Evolutionary conservation across 345 rosid species (phyloP), one percentile per base, ranked within the genome.

Genomic region (Populus simonii): DNA sequence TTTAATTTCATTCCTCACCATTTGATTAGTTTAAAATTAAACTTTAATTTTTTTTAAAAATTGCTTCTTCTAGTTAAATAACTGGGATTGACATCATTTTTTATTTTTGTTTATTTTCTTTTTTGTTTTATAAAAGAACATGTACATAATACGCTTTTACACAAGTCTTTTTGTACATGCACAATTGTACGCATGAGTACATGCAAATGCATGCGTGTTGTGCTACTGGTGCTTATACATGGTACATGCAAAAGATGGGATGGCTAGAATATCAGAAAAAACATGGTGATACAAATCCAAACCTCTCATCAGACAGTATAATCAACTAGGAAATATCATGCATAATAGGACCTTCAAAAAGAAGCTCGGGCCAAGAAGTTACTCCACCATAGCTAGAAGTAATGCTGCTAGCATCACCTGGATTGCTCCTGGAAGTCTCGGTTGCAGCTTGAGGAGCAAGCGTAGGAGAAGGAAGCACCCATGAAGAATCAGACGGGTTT

Each of bases 301-400:
- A 73, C 59, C 78, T 35, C 67, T 61, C 12, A 70, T 43, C 5
- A 3, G 53, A 36, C 67, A 16, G 41, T 15, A 43, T 36, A 61
- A 51, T 33, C 4, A 33, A 33, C 77, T 85, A 84, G 41, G 83
- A 84, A 71, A 87, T 80, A 38, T 86, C 86, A 70, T 81, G 84
- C 83, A 84, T 63, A 29, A 81, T 71, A 51, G 86, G 72, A 43
- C 84, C 87, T 7, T 86, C 88, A 55, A 86, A 76, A 43, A 80
- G 81, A 65, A 86, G 83, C 47, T 88, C 86, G 65, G 81, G 83
- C 89, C 87, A 88, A 59, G 87, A 83, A 75, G 73, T 55, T 73
- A 76, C 82, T 61, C 87, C 86, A n/a, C 84, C 84, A 45, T 81
- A 80, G 83, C 89, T 82, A 51, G 87, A 86, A 78, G 82, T 66